Evolutionary conservation across 768 basidiomycete genomes (phyloP), one percentile per base, ranked within the genome.

Genomic region (Asterophora lycoperdoides): DNA sequence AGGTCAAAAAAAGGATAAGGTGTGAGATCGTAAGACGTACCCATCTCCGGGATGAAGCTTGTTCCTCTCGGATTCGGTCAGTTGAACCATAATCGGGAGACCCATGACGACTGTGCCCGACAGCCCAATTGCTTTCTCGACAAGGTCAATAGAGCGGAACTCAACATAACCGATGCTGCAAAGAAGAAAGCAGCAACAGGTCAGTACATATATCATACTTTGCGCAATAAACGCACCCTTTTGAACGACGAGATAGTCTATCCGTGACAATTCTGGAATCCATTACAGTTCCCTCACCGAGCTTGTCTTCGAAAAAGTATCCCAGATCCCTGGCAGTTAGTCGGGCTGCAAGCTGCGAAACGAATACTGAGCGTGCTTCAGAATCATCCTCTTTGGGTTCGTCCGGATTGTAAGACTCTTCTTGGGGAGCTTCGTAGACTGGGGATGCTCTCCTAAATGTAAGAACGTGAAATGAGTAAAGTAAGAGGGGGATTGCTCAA

Each of bases 41-140:
- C 85, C 86, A 61, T 92, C 90, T 53, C 89, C 90, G 65, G 91
- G 80, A 73, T 91, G 90, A 63, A 84, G 79, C 60, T 81, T 84
- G 63, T 93, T 96, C 64, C 93, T 80, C 74, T 98, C 95, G 36
- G 96, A 87, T 75, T 99, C 96, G 57, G 95, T 98, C 54, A 91
- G 81, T 67, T 96, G 93, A 41, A 99, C 90, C 73, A 90, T 86
- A 59, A 99, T 93, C 46, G 96, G 96, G 47, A 98, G 79, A 60
- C 96, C 96, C 91, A 99, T 94, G 54, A 99, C 93, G 52, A 95
- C 84, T 41, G 94, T 96, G 60, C 96, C 96, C 63, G 86, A 86
- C 49, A 98, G 79, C 56, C 78, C 76, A 56, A 99, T 69, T 32
- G 96, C 96, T 65, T 89, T 91, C 60, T 90, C 87, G 58, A 99